phyloP scores from a whole-genome alignment of 1,284 basidiomycete genomes.

The Leccinum subatratum region DNA sequence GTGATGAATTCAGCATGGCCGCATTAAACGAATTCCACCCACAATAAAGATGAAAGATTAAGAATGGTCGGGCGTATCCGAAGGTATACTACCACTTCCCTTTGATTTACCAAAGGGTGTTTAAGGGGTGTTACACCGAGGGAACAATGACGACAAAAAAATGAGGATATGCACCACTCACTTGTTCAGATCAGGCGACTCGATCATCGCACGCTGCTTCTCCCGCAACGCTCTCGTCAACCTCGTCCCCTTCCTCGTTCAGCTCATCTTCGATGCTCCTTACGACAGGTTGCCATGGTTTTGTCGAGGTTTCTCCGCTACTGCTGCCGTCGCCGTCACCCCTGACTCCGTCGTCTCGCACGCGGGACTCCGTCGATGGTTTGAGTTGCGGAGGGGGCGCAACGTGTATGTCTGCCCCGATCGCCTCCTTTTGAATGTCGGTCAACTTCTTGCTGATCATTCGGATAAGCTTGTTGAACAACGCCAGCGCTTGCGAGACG shows the following conservation, averaged over 20 bases:
- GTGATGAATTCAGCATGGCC: background rate
- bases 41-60: background rate
- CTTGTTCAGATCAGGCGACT: conserved; percentile 80
- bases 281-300: conserved; percentile 49
- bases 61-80: background rate
- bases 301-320: conserved; percentile 13
- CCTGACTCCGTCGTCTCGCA: conserved; percentile 10
- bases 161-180: conserved; percentile 42
- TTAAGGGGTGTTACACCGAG: conserved; percentile 14
- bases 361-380: conserved; percentile 4
- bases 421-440: conserved; percentile 76
- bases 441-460: conserved; percentile 79
- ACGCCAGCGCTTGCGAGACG: conserved; percentile 81
- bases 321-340: conserved; percentile 17
- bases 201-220: conserved; percentile 80
- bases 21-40: background rate
- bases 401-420: conserved; percentile 54
- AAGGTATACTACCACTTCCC: background rate
- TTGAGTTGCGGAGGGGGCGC: conserved; percentile 20
- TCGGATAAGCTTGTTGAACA: conserved; percentile 88
- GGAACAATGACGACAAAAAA: background rate
- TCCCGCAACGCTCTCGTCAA: conserved; percentile 49
- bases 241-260: conserved; percentile 64
- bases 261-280: conserved; percentile 61
- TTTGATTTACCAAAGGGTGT: background rate